A percentile compares a stretch with the other conserved stretches of the same genome.
phyloP scores from a whole-genome alignment of 2,329 filamentous ascomycete genomes.

The Cytospora piceae region DNA sequence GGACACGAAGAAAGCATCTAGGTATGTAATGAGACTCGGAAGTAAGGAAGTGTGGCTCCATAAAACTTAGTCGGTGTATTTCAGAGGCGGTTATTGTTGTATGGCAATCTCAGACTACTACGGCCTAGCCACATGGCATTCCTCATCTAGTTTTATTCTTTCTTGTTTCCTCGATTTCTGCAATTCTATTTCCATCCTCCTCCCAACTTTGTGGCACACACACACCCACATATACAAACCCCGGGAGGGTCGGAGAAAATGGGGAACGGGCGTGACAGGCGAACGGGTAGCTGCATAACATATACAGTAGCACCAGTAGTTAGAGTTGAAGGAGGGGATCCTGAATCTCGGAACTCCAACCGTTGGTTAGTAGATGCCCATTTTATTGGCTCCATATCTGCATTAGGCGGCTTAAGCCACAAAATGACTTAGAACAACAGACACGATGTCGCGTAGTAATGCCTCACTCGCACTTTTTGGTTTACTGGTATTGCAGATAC shows the following conservation, averaged over 20 bases:
- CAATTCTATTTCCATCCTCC: not conserved
- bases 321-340: not conserved
- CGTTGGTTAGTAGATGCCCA: not conserved
- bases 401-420: not conserved
- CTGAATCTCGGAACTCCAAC: not conserved
- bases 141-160: not conserved
- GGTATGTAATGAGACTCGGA: not conserved
- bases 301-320: no score
- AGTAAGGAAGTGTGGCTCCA: not conserved
- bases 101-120: not conserved
- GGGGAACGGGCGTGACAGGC: not conserved
- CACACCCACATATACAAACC: not conserved
- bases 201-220: not conserved
- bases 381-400: not conserved
- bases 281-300: not conserved
- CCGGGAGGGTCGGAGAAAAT: constrained; percentile 1
- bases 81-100: no score
- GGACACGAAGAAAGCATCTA: not conserved
- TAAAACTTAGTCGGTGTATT: no score
- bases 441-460: not conserved
- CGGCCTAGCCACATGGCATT: not conserved
- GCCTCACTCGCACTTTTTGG: no score
- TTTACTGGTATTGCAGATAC: not conserved
- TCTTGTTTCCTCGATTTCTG: not conserved
- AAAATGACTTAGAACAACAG: not conserved